phyloP scores from a whole-genome alignment of 495 filamentous ascomycete genomes.

The Penicillium maclennaniae region DNA sequence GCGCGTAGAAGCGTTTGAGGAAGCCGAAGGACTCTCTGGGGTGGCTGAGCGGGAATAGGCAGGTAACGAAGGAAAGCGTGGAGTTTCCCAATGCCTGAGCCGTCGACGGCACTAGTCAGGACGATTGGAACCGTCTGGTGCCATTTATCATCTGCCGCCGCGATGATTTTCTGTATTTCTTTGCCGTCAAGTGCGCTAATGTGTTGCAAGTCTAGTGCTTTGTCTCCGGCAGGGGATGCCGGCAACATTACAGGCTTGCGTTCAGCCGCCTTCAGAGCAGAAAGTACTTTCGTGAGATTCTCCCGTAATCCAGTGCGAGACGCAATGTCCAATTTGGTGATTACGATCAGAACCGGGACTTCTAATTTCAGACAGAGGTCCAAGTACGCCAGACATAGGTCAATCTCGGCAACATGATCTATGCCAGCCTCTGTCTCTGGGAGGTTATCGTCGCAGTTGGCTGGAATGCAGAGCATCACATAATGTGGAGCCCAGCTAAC shows the following conservation, averaged over 20 bases:
- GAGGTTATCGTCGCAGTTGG: conserved; percentile 60
- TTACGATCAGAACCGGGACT: conserved; percentile 70
- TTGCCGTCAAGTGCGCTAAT: conserved; percentile 42
- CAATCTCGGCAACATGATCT: conserved; percentile 53
- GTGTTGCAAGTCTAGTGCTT: conserved; percentile 31
- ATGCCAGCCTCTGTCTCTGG: conserved; percentile 47
- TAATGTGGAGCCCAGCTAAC: conserved; percentile 96
- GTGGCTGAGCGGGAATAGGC: conserved; percentile 61
- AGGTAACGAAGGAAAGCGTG: conserved; percentile 78
- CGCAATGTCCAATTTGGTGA: conserved; percentile 89
- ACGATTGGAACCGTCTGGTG: conserved; percentile 72
- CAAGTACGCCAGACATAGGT: conserved; percentile 76
- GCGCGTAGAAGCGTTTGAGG: conserved; percentile 20
- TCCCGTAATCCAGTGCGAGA: conserved; percentile 62
- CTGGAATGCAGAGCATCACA: conserved; percentile 82
- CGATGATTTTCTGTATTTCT: conserved; percentile 50
- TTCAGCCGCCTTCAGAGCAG: conserved; percentile 68
- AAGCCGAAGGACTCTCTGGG: conserved; percentile 27
- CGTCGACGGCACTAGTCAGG: conserved; percentile 82
- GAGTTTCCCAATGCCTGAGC: conserved; percentile 72
- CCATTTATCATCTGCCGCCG: conserved; percentile 39
- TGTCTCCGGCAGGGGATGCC: conserved; percentile 39
- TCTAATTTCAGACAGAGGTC: conserved; percentile 77
- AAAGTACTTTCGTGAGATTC: conserved; percentile 70
- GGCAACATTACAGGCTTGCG: conserved; percentile 67